phyloP scores from a whole-genome alignment of 108 stramenopile genomes.

The Conticribra weissflogii region DNA sequence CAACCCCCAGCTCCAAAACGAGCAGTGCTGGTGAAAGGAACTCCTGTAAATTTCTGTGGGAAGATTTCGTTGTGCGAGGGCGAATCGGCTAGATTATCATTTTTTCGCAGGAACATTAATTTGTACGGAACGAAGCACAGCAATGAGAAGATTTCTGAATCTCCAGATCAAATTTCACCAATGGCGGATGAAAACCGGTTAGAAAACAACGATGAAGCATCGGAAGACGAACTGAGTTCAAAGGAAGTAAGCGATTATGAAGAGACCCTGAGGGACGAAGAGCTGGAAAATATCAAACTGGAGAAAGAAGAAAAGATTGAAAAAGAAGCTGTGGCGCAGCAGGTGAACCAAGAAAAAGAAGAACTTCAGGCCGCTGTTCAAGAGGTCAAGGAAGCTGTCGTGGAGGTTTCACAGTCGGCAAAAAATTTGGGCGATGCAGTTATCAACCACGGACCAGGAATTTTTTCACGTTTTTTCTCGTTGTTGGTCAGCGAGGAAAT shows the following conservation, averaged over 20 bases:
- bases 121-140: slow-evolving; percentile 8
- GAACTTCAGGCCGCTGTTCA: slow-evolving; percentile 47
- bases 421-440: slow-evolving; percentile 37
- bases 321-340: slow-evolving; percentile 30
- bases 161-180: background rate
- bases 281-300: too few relatives aligned
- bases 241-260: too few relatives aligned
- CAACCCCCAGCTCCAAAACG: too few relatives aligned
- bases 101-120: background rate
- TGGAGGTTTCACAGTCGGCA: slow-evolving; percentile 41
- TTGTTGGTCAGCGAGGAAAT: slow-evolving; percentile 28
- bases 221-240: too few relatives aligned
- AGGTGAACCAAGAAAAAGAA: slow-evolving; percentile 44
- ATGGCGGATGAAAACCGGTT: background rate
- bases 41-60: too few relatives aligned
- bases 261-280: too few relatives aligned
- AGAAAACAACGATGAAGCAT: slow-evolving; percentile 35
- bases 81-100: background rate
- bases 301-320: slow-evolving; percentile 14
- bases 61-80: background rate
- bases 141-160: slow-evolving; percentile 1
- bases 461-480: slow-evolving; percentile 27
- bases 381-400: slow-evolving; percentile 53
- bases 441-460: slow-evolving; percentile 28
- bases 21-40: too few relatives aligned